Base-by-base conservation (phyloP, 805 yeast species). In the Metschnikowia arizonensis region DNA sequence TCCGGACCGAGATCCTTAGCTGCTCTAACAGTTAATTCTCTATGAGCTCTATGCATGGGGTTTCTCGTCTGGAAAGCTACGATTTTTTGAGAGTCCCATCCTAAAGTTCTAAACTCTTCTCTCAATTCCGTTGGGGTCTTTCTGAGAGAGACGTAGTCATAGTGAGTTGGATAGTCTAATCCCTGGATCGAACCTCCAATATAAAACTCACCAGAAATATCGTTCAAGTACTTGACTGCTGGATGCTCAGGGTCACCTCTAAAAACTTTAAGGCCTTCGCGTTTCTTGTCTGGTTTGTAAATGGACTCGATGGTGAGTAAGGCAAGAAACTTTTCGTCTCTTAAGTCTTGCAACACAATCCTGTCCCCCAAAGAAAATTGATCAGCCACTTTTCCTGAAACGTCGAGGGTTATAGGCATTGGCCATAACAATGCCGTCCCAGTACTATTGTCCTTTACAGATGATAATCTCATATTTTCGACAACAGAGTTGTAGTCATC, bases 191-290 rank as follows among this genome's bases (percentile, higher is more conserved):
- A 74, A 56, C 98, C 98, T 61, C 98, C 98, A 42, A 90, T 72
- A 68, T 90, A 89, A 59, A 74, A 78, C 23, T 87, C 96, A 58
- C 91, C 90, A 29, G 90, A 90, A 42, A 76, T 72, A 50, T 85
- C 81, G 59, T 66, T 61, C 56, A 90, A 73, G 68, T 86, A 90
- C 58, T 73, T 75, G 58, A 86, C 74, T 10, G 97, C 97, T 17
- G 97, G 97, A 68, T 90, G 98, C 65, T 91, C 97, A 36, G 95
- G 90, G 65, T 91, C 97, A 50, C 97, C 98, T 64, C 97, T 82
- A 71, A 88, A 91, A 24, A 89, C 97, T 62, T 83, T 77, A 54
- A 79, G 66, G 43, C 97, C 97, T 72, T 90, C 98, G 15, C 63
- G 62, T 46, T 69, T 60, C 74, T 91, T 91, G 67, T 90, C 76